A percentile compares a stretch with the other conserved stretches of the same genome.
phyloP scores from a whole-genome alignment of 1,284 basidiomycete genomes.

The Cutaneotrichosporon mucoides region DNA sequence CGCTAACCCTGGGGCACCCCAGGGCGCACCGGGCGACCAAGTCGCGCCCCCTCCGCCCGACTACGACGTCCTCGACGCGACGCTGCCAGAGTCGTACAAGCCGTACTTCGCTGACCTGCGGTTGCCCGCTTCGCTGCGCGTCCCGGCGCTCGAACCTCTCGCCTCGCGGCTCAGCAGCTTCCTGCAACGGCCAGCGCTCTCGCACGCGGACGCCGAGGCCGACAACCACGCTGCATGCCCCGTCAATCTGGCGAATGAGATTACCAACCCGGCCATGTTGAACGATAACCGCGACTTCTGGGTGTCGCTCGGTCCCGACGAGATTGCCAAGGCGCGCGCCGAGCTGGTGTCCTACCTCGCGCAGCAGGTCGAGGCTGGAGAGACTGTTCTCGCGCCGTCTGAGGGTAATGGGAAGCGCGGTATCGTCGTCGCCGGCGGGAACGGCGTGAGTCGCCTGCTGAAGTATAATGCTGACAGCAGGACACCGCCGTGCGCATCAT shows the following conservation, averaged over 20 bases:
- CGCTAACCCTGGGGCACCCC: not conserved
- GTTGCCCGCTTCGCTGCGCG: constrained; percentile 18
- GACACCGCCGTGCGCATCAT: constrained; percentile 49
- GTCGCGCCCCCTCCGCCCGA: not conserved
- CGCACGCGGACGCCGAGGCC: constrained; percentile 17
- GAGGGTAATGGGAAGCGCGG: not conserved
- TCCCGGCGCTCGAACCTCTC: constrained; percentile 10
- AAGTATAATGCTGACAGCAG: constrained; percentile 5
- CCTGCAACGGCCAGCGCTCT: constrained; percentile 32
- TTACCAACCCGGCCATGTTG: constrained; percentile 49
- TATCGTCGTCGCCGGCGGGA: constrained; percentile 6
- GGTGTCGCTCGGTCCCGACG: constrained; percentile 28
- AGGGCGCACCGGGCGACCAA: not conserved
- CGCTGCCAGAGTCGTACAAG: constrained; percentile 19
- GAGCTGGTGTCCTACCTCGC: constrained; percentile 44
- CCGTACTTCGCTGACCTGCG: constrained; percentile 14
- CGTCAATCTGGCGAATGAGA: constrained; percentile 26
- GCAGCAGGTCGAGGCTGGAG: constrained; percentile 30
- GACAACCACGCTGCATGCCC: constrained; percentile 36
- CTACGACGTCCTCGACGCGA: constrained; percentile 4
- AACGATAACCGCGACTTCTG: constrained; percentile 43
- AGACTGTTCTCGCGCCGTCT: constrained; percentile 21
- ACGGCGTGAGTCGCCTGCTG: constrained; percentile 11
- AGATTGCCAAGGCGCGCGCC: constrained; percentile 37
- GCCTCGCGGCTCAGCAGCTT: constrained; percentile 19